A percentile compares a stretch with the other conserved stretches of the same genome.
Evolutionary conservation across 768 basidiomycete genomes (phyloP).

Genomic region (Amanita pseudoporphyria): DNA sequence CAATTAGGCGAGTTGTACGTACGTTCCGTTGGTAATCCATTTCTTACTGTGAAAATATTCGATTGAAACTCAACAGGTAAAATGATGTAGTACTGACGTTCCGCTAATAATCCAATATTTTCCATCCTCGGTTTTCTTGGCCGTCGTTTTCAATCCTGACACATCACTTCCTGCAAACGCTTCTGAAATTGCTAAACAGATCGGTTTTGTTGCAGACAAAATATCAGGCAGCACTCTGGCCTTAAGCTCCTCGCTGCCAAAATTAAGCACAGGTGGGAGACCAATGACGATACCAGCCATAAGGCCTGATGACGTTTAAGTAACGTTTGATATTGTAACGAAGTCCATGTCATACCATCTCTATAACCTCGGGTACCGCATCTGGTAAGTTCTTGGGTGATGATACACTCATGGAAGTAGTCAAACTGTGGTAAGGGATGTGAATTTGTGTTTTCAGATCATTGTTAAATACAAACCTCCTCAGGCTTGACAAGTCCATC

Average conservation of each 20-base stretch:
- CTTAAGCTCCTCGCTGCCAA: constrained; percentile 51
- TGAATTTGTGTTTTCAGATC: constrained; percentile 1
- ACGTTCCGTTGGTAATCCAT: constrained; percentile 76
- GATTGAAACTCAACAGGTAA: constrained; percentile 1
- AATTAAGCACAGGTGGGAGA: constrained; percentile 79
- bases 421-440: constrained; percentile 47
- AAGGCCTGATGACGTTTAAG: constrained; percentile 25
- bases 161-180: constrained; percentile 86
- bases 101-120: constrained; percentile 77
- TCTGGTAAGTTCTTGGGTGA: constrained; percentile 72
- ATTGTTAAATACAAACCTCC: constrained; percentile 32
- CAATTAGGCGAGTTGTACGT: constrained; percentile 13
- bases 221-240: constrained; percentile 54
- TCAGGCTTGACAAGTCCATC: constrained; percentile 75
- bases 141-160: constrained; percentile 60
- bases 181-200: constrained; percentile 82
- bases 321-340: background rate
- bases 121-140: constrained; percentile 70
- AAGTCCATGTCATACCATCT: constrained; percentile 40
- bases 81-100: constrained; percentile 20
- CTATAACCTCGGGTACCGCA: constrained; percentile 68
- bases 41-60: constrained; percentile 44
- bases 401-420: constrained; percentile 83
- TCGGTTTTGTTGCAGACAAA: constrained; percentile 64
- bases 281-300: constrained; percentile 75